Evolutionary conservation across 495 filamentous ascomycete species (phyloP), one percentile per base, ranked within the genome.

Genomic region (Pyrenula massariospora): DNA sequence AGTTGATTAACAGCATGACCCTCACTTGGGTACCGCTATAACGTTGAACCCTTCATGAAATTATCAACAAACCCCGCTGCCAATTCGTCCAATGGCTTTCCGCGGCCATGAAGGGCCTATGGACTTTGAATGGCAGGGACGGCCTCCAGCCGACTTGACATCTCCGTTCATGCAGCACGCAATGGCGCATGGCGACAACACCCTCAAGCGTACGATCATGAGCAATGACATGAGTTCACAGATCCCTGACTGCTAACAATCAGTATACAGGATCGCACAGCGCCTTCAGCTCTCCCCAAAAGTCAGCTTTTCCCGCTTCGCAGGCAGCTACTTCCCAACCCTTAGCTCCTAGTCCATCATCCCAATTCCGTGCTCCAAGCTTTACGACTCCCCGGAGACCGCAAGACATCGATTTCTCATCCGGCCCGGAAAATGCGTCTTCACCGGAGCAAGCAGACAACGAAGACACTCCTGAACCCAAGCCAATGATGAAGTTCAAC

Each of bases 321-420:
- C 68, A 65, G 55, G 60, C 66, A 3, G 60, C 58, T 55, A 24
- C 70, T 58, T 67, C 70, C 62, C 52, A 54, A 22, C 60, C 64
- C 24, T 60, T 56, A 12, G 65, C 49, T 49, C 68, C 59, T 25
- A 60, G 2, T 57, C 65, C 3, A 62, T 69, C 42, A 65, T 70
- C 58, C 57, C 70, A 53, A 20, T 90, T 87, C 60, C 80, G 79
- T 54, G 85, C 84, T 63, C 75, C 82, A 2, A 80, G 84, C 10
- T 95, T 93, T 63, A 89, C 78, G 24, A 95, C 87, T 5, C 90
- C 89, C 1, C 86, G 87, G 48, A 92, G 86, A 62, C 75, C 75
- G 12, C 56, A 76, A 0, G 84, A 88, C 12, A 66, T 82, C 21
- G 84, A 87, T 54, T 81, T 85, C 59, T 87, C 88, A 10, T 92